Percentiles rank a stretch among this genome's conserved stretches.
phyloP scores from a whole-genome alignment of 2,329 filamentous ascomycete species.

The Microascus cirrosus region DNA sequence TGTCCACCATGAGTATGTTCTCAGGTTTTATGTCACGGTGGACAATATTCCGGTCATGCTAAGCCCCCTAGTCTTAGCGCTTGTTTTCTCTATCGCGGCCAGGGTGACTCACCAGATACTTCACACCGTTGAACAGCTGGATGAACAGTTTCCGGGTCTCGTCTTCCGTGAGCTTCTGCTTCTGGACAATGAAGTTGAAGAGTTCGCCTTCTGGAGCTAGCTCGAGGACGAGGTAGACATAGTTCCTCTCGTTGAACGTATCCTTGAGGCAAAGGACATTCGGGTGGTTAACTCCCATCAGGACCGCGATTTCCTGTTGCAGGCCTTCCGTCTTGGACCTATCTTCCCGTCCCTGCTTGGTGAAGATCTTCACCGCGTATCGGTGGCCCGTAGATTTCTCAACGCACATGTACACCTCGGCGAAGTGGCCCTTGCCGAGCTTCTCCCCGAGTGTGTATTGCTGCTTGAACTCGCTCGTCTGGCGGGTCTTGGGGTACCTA shows the following conservation, averaged over 20 bases:
- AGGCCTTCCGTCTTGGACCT: constrained; percentile 73
- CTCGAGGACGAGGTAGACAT: constrained; percentile 85
- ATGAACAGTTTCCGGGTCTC: constrained; percentile 81
- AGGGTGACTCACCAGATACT: constrained; percentile 68
- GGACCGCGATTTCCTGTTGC: constrained; percentile 89
- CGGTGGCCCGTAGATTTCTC: constrained; percentile 73
- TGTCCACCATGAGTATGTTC: constrained; percentile 84
- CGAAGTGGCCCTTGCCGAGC: constrained; percentile 90
- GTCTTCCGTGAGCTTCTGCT: constrained; percentile 74
- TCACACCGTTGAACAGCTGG: constrained; percentile 87
- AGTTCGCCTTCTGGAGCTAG: constrained; percentile 86
- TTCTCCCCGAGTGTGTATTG: constrained; percentile 78
- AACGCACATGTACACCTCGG: constrained; percentile 81
- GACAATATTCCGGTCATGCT: constrained; percentile 96
- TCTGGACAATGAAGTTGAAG: constrained; percentile 90
- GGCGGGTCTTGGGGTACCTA: constrained; percentile 67
- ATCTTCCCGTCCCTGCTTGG: constrained; percentile 76
- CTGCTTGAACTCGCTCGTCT: constrained; percentile 69
- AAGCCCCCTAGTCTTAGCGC: neutral
- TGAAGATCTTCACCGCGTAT: constrained; percentile 92
- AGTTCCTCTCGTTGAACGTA: constrained; percentile 83
- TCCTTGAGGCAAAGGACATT: constrained; percentile 90
- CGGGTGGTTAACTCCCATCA: constrained; percentile 95
- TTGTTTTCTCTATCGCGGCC: neutral
- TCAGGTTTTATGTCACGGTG: constrained; percentile 97